phyloP scores from a whole-genome alignment of 2,329 filamentous ascomycete genomes.

The Ceratocystis alfenasii region DNA sequence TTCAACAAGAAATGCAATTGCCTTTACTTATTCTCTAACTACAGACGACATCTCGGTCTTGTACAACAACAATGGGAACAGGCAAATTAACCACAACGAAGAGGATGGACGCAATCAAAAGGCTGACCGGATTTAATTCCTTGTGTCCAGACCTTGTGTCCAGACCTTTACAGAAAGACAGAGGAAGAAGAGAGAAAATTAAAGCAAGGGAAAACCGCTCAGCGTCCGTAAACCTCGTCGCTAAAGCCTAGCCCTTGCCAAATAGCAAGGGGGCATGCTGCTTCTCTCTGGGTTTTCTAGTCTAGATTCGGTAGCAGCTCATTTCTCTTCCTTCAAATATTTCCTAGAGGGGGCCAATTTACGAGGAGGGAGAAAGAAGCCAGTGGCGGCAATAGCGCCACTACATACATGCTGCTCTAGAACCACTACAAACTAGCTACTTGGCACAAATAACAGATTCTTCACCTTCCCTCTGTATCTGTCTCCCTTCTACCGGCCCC shows the following conservation, averaged over 20 bases:
- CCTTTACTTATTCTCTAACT: background rate
- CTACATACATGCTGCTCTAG: background rate
- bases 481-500: background rate
- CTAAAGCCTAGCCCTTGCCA: background rate
- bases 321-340: slow-evolving; percentile 2
- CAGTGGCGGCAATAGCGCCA: background rate
- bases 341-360: slow-evolving; percentile 1
- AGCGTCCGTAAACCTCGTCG: background rate
- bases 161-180: background rate
- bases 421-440: too few relatives aligned
- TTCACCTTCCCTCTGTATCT: background rate
- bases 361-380: background rate
- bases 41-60: background rate
- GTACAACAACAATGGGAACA: background rate
- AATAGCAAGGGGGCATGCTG: slow-evolving; percentile 1
- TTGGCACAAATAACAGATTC: background rate
- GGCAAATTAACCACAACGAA: background rate
- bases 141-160: background rate
- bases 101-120: background rate
- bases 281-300: background rate
- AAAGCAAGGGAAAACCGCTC: background rate
- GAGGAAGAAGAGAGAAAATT: background rate
- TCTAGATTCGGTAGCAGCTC: background rate
- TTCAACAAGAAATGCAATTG: background rate
- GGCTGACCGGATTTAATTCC: background rate